Percentiles rank a stretch among this genome's conserved stretches.
Evolutionary conservation across 352 stramenopile species (phyloP).

Genomic region (Pythium scleroteichum): DNA sequence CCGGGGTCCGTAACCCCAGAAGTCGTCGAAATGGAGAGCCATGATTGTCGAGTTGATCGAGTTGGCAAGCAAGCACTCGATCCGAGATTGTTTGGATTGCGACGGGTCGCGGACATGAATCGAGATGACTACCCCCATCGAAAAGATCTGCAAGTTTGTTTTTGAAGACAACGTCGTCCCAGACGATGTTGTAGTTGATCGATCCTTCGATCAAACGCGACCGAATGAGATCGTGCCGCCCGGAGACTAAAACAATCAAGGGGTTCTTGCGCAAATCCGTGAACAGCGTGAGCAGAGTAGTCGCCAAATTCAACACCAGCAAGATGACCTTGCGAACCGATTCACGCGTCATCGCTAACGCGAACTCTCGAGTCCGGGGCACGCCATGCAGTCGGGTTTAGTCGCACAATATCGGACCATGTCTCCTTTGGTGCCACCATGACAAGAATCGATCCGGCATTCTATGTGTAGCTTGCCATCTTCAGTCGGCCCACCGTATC

Average conservation of each 20-base stretch:
- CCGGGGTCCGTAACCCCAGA: slow-evolving; percentile 32
- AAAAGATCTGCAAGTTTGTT: slow-evolving; percentile 32
- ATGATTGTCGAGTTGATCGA: too few relatives aligned
- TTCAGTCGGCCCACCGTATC: too few relatives aligned
- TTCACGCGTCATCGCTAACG: too few relatives aligned
- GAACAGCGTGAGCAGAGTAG: slow-evolving; percentile 47
- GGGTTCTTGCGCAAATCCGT: slow-evolving; percentile 58
- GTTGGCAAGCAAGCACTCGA: neutral
- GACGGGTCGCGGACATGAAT: slow-evolving; percentile 28
- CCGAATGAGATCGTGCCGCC: slow-evolving; percentile 46
- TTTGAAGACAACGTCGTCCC: slow-evolving; percentile 34
- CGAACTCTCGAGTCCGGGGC: too few relatives aligned
- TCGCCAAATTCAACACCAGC: slow-evolving; percentile 35
- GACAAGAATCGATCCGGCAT: too few relatives aligned
- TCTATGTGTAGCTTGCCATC: too few relatives aligned
- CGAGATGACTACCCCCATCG: slow-evolving; percentile 22
- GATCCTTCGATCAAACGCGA: slow-evolving; percentile 32
- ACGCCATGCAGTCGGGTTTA: too few relatives aligned
- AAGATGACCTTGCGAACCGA: neutral
- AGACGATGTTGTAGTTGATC: slow-evolving; percentile 52
- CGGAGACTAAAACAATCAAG: slow-evolving; percentile 40
- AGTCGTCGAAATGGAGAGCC: slow-evolving; percentile 39
- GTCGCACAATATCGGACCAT: too few relatives aligned
- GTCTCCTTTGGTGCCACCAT: too few relatives aligned
- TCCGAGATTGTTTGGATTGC: slow-evolving; percentile 21